These are phyloP conservation scores for Pseudogymnoascus sp. DNA, from an alignment of 2,329 filamentous ascomycete genomes.

Conservation along the genomic window DNA sequence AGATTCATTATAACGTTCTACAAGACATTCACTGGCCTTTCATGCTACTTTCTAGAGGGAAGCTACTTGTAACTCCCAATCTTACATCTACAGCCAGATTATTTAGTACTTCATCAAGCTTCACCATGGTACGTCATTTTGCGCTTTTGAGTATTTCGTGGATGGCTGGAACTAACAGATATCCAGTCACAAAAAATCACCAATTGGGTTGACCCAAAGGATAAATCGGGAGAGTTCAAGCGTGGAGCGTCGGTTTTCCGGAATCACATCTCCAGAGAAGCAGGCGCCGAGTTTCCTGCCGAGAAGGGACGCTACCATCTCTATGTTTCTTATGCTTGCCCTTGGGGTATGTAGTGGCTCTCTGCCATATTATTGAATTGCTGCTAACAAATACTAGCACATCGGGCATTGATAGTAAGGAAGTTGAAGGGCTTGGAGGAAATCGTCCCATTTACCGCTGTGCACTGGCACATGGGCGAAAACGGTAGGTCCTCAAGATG, in stretches of 20 bases:
- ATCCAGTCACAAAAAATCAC: constrained; percentile 51
- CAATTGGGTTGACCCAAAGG: constrained; percentile 71
- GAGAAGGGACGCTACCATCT: constrained; percentile 91
- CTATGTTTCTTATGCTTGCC: constrained; percentile 59
- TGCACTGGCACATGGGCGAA: constrained; percentile 57
- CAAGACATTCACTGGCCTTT: background rate
- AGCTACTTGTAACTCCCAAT: background rate
- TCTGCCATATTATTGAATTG: background rate
- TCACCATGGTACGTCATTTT: constrained; percentile 2
- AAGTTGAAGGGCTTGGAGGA: constrained; percentile 89
- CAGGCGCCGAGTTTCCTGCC: constrained; percentile 56
- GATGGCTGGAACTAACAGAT: background rate
- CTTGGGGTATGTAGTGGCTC: constrained; percentile 45
- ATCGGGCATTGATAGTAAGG: constrained; percentile 77
- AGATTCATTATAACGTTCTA: background rate
- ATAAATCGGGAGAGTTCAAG: constrained; percentile 87
- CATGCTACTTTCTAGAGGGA: constrained; percentile 5
- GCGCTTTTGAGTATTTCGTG: background rate
- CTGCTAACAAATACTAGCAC: constrained; percentile 35
- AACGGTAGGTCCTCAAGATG: constrained; percentile 30
- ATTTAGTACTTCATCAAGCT: constrained; percentile 63
- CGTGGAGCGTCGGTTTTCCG: constrained; percentile 77
- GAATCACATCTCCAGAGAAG: constrained; percentile 52
- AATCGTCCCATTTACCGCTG: constrained; percentile 48
- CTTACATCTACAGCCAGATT: constrained; percentile 44